Conservation (phyloP, 2,329 filamentous ascomycete species). For the Exutisphaerella laricina region DNA sequence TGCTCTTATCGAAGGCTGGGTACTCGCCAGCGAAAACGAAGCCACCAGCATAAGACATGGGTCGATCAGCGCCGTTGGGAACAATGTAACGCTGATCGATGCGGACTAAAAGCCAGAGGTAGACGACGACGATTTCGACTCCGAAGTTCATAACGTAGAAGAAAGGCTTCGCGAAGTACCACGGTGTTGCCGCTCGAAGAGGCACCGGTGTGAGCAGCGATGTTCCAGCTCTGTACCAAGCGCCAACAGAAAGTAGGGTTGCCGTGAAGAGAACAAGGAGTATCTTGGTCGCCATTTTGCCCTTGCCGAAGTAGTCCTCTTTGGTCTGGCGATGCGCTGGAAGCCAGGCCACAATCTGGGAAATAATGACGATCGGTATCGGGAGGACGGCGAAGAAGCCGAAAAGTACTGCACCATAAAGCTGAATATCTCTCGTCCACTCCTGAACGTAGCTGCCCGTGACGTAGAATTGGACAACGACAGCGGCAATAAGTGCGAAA, state of each 20-base stretch:
- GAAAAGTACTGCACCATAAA: conserved; percentile 58
- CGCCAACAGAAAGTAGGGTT: conserved; percentile 60
- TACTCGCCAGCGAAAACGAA: conserved; percentile 7
- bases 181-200: conserved; percentile 51
- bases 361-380: conserved; percentile 49
- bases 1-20: neutral
- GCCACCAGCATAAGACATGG: conserved; percentile 29
- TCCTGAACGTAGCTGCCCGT: conserved; percentile 45
- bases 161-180: conserved; percentile 64
- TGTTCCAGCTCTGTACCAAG: conserved; percentile 61
- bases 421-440: conserved; percentile 58
- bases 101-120: conserved; percentile 59
- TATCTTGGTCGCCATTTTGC: conserved; percentile 63
- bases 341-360: conserved; percentile 42
- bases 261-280: conserved; percentile 56
- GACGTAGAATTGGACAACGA: conserved; percentile 63
- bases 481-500: conserved; percentile 59
- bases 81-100: conserved; percentile 73
- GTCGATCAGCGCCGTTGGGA: conserved; percentile 60
- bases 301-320: conserved; percentile 60
- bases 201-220: conserved; percentile 44
- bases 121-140: conserved; percentile 66
- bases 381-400: conserved; percentile 63
- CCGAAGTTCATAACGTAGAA: conserved; percentile 78
- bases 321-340: conserved; percentile 17